phyloP scores from a whole-genome alignment of 163 green algal species.

The Trebouxiophyceae sp. region DNA sequence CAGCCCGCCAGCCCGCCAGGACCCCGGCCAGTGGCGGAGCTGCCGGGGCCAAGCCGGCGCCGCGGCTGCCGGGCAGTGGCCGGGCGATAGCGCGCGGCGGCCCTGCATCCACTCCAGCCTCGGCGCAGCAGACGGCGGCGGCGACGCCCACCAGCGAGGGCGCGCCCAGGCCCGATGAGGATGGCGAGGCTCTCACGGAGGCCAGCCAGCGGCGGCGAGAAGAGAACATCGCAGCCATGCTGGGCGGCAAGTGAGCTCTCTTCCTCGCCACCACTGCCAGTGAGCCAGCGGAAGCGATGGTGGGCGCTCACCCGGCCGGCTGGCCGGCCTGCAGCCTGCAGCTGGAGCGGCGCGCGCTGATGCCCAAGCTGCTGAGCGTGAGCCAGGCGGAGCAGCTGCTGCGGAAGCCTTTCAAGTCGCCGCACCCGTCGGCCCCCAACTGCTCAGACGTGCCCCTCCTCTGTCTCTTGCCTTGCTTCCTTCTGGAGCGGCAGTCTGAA shows the following conservation, averaged over 20 bases:
- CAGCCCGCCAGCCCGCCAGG: too few relatives aligned
- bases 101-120: too few relatives aligned
- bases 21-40: too few relatives aligned
- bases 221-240: slow-evolving; percentile 35
- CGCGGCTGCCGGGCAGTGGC: too few relatives aligned
- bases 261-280: not conserved
- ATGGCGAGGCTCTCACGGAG: not conserved
- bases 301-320: not conserved
- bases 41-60: too few relatives aligned
- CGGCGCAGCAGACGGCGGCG: too few relatives aligned
- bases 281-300: not conserved
- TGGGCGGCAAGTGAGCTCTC: slow-evolving; percentile 17
- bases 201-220: slow-evolving; percentile 9
- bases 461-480: too few relatives aligned
- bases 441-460: slow-evolving; percentile 42
- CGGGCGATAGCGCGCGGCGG: too few relatives aligned
- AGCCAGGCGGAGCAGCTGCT: slow-evolving; percentile 48
- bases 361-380: slow-evolving; percentile 69
- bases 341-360: slow-evolving; percentile 47
- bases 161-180: too few relatives aligned
- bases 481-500: too few relatives aligned
- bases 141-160: too few relatives aligned
- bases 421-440: slow-evolving; percentile 48
- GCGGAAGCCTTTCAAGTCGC: slow-evolving; percentile 69
- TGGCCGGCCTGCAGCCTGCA: slow-evolving; percentile 33